Base-by-base conservation (phyloP, 2,329 filamentous ascomycete species). In the Beauveria caledonica region DNA sequence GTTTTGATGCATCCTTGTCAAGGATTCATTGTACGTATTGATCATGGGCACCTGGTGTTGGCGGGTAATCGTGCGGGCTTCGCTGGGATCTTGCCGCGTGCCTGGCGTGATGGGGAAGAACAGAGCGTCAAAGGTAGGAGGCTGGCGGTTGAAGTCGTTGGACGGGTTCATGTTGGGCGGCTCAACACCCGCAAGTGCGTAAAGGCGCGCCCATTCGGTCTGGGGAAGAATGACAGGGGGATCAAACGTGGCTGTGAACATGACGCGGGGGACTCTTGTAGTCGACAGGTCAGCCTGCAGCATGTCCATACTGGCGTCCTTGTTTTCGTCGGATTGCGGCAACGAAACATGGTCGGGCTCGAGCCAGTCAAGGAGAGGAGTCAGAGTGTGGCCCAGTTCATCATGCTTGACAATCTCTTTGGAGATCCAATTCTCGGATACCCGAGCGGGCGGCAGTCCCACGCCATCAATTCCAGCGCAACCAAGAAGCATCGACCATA, bases 401-500 rank as follows among this genome's bases (percentile, higher is more conserved):
- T 77, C 73, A 2, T 78, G 69, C 66, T 88, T 89, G 68, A 84
- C 78, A n/a, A 91, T 78, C 1, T 80, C 75, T 27, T 85, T 80
- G 9, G 86, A 86, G 55, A 94, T 83, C 90, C 90, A 94, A 59
- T 84, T 78, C 62, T 88, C 81, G 0, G 89, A 90, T 42, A 91
- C 81, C 19, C 89, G 83, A 25, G 92, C 80, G 0, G 89, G 82
- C 1, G 81, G 74, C 83, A 81, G 49, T 71, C 72, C 66, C 69
- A 79, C 65, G 5, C 73, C 71, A 48, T 76, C 73, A 27, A 79
- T 71, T 7, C 80, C 70, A 4, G 78, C 79, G 68, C 87, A 90
- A 63, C 87, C 86, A 61, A 94, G 79, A 2, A 86, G 74, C 8
- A 93, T 78, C 0, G 83, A 84, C 83, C 87, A 92, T 3, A 84